A percentile compares a stretch with the other conserved stretches of the same genome.
These are phyloP conservation scores for Auricularia sp. DNA, from an alignment of 768 basidiomycete species.

Conservation along the genomic window DNA sequence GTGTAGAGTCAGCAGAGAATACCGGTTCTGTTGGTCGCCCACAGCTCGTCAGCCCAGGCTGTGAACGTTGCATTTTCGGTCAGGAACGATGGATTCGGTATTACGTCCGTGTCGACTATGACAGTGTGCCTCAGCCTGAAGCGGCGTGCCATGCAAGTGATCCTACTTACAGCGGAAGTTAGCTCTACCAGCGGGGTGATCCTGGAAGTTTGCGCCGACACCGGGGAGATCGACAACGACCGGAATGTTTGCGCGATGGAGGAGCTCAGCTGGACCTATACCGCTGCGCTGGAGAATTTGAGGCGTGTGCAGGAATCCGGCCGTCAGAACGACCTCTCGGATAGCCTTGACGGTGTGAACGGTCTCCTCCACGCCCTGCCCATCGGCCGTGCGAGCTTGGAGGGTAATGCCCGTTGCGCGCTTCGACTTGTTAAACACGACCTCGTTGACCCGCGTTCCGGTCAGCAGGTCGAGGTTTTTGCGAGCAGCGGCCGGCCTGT, in stretches of 20 bases:
- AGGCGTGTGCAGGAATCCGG: conserved; percentile 2
- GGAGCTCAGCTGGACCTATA: neutral
- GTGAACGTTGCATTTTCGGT: neutral
- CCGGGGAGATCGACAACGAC: neutral
- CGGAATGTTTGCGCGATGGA: neutral
- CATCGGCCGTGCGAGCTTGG: neutral
- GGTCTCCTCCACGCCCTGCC: neutral
- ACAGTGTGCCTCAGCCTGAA: neutral
- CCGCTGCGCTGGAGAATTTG: conserved; percentile 5
- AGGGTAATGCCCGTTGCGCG: neutral
- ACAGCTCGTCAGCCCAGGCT: neutral
- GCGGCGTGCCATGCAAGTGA: neutral
- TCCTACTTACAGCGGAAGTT: neutral
- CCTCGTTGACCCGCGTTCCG: neutral
- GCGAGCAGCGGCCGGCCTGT: neutral
- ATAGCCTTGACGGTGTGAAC: neutral
- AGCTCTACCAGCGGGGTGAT: neutral
- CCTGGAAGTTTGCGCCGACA: conserved; percentile 5
- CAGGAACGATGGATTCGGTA: neutral
- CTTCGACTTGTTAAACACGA: neutral
- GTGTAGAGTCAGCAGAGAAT: neutral
- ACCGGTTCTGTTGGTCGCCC: neutral
- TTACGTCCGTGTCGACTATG: neutral
- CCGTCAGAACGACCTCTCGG: neutral
- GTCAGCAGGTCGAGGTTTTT: conserved; percentile 3